phyloP scores from a whole-genome alignment of 108 stramenopile genomes.

The Cyclostephanos invisitatus region DNA sequence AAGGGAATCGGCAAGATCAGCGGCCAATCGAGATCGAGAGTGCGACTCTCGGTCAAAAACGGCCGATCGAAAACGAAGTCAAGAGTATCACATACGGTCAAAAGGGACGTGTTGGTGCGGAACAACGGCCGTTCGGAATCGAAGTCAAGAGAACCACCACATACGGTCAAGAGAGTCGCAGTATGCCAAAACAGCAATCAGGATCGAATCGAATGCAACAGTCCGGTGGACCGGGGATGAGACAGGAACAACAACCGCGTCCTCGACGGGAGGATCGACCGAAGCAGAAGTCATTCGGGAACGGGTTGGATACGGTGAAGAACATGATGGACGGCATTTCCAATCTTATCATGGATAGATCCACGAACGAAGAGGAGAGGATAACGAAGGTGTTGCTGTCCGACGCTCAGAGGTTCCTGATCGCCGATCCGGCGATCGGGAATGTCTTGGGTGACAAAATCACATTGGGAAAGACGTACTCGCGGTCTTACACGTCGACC shows the following conservation, averaged over 20 bases:
- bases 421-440: slow-evolving; percentile 14
- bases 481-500: slow-evolving; percentile 3
- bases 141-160: neutral
- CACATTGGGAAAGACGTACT: slow-evolving; percentile 7
- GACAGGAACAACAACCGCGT: neutral
- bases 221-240: neutral
- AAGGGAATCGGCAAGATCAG: neutral
- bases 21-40: neutral
- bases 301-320: neutral
- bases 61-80: neutral
- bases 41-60: neutral
- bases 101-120: neutral
- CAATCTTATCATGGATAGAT: slow-evolving; percentile 1
- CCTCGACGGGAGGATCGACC: neutral
- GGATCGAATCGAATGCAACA: neutral
- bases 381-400: slow-evolving; percentile 3
- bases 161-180: neutral
- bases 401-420: slow-evolving; percentile 12
- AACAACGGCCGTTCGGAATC: no score
- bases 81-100: neutral
- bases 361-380: neutral
- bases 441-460: slow-evolving; percentile 11
- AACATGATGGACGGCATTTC: neutral
- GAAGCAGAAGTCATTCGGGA: neutral
- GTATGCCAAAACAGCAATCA: neutral